Percentiles rank a stretch among this genome's conserved stretches.
Conservation (phyloP, 2,329 filamentous ascomycete genomes). For the Penicillium hesseltinei region DNA sequence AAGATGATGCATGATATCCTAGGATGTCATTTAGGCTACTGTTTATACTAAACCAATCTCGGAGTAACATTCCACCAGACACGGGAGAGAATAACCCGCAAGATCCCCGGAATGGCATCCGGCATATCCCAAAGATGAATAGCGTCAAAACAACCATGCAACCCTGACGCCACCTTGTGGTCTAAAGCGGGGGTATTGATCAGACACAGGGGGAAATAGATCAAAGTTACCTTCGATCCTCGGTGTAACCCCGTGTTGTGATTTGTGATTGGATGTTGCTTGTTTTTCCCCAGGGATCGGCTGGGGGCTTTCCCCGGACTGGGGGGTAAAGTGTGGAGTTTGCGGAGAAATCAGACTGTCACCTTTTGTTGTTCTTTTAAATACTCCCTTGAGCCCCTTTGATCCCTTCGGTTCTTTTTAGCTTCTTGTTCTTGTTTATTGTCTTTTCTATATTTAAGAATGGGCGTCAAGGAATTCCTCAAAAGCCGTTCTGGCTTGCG, state of each 20-base stretch:
- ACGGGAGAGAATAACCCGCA: background rate
- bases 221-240: background rate
- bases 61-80: constrained; percentile 6
- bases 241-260: background rate
- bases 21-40: background rate
- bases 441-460: constrained; percentile 7
- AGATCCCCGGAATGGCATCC: background rate
- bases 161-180: constrained; percentile 5
- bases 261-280: background rate
- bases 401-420: background rate
- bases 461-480: constrained; percentile 32
- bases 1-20: background rate
- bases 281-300: constrained; percentile 2
- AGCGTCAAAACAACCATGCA: constrained; percentile 4
- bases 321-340: constrained; percentile 7
- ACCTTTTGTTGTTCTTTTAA: constrained; percentile 2
- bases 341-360: constrained; percentile 7
- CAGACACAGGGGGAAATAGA: background rate
- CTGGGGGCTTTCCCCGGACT: constrained; percentile 10
- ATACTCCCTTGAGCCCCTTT: background rate
- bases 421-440: background rate
- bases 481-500: constrained; percentile 33
- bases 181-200: background rate
- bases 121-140: background rate
- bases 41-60: background rate